These are phyloP conservation scores for Dicorynia guianensis DNA, from an alignment of 306 rosid species.

Conservation along the genomic window DNA sequence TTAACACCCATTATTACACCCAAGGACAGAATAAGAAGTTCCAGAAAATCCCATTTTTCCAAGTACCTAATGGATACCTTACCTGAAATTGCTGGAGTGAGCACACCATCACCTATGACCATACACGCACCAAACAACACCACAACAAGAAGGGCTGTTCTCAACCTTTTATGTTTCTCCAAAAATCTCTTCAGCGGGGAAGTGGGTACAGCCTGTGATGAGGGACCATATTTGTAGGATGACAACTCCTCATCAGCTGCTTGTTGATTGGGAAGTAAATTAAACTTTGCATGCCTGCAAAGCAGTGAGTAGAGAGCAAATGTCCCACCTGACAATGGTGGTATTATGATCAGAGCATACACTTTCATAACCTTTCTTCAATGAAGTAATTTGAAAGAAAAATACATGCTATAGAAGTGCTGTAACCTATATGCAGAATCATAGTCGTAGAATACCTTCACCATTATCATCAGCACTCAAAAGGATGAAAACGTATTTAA, in stretches of 20 bases:
- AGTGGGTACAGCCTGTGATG: constrained; percentile 55
- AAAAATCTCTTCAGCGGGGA: constrained; percentile 74
- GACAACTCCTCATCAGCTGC: constrained; percentile 93
- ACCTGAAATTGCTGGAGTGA: constrained; percentile 96
- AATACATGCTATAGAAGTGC: not conserved
- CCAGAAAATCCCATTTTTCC: constrained; percentile 14
- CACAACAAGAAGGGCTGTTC: constrained; percentile 73
- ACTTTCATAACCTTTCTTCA: constrained; percentile 11
- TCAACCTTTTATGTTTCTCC: constrained; percentile 77
- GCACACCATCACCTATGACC: constrained; percentile 93
- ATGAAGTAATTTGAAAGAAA: constrained; percentile 9
- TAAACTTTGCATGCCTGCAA: constrained; percentile 85
- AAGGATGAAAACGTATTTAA: constrained; percentile 76
- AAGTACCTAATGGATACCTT: constrained; percentile 18
- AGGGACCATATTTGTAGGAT: constrained; percentile 80
- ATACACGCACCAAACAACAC: constrained; percentile 85
- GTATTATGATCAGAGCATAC: constrained; percentile 36
- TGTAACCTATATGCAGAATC: not conserved
- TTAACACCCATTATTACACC: not conserved
- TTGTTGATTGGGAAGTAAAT: constrained; percentile 88
- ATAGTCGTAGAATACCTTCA: constrained; percentile 63
- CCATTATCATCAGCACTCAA: constrained; percentile 87
- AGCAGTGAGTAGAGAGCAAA: constrained; percentile 89
- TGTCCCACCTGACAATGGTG: constrained; percentile 71
- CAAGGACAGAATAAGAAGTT: constrained; percentile 5